These are phyloP conservation scores for Nakataea oryzae DNA, from an alignment of 2,329 filamentous ascomycete genomes.

Conservation along the genomic window DNA sequence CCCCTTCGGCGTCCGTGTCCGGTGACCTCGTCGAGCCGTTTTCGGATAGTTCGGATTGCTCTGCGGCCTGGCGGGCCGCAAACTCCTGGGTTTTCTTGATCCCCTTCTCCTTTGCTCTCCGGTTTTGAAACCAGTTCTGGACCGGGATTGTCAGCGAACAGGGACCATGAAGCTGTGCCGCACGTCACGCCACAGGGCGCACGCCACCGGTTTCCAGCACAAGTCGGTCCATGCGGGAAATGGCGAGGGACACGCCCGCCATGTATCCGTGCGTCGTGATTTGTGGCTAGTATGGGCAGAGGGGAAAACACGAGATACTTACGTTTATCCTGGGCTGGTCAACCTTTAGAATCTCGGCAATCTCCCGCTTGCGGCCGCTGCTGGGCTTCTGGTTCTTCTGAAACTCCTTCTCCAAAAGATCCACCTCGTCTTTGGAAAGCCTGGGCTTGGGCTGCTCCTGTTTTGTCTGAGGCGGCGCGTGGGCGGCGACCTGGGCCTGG, in stretches of 20 bases:
- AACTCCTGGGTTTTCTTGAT: slow-evolving; percentile 45
- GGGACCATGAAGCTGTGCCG: neutral
- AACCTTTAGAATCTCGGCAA: slow-evolving; percentile 52
- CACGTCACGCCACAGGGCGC: neutral
- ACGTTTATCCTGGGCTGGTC: slow-evolving; percentile 56
- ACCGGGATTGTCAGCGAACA: slow-evolving; percentile 16
- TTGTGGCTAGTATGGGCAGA: slow-evolving; percentile 6
- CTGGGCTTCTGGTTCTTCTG: slow-evolving; percentile 55
- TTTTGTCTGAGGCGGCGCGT: slow-evolving; percentile 11
- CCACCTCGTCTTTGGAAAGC: slow-evolving; percentile 48
- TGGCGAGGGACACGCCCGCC: neutral
- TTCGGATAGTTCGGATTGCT: slow-evolving; percentile 15
- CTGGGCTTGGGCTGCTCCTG: slow-evolving; percentile 39
- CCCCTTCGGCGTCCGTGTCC: slow-evolving; percentile 14
- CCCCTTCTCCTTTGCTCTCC: slow-evolving; percentile 55
- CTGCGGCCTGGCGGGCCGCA: slow-evolving; percentile 30
- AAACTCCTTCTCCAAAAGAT: slow-evolving; percentile 49
- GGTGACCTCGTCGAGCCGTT: slow-evolving; percentile 22
- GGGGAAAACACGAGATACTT: slow-evolving; percentile 13
- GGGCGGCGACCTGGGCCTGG: slow-evolving; percentile 10
- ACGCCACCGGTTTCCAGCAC: neutral
- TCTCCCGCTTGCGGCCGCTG: slow-evolving; percentile 48
- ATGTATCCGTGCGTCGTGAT: neutral
- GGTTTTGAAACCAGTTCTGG: slow-evolving; percentile 62
- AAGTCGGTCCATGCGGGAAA: neutral